Conservation (phyloP, 2,329 filamentous ascomycete species). For the Phaeophleospora eucalypticola region DNA sequence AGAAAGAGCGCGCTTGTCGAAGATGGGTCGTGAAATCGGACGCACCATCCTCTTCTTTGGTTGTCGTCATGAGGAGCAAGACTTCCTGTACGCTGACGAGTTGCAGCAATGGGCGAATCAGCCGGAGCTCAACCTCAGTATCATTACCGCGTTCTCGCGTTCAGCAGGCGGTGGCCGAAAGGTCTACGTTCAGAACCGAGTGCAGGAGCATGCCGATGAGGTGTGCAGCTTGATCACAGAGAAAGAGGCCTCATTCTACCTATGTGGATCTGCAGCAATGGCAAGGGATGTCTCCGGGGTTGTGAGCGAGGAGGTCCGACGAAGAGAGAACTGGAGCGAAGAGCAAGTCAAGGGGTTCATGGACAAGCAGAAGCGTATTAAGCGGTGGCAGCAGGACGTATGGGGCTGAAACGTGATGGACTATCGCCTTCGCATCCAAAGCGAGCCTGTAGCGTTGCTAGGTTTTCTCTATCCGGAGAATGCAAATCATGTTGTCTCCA, state of each 20-base stretch:
- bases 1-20: slow-evolving; percentile 37
- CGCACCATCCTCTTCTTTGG: slow-evolving; percentile 33
- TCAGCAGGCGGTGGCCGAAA: slow-evolving; percentile 19
- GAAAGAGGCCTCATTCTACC: slow-evolving; percentile 38
- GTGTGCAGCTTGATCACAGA: slow-evolving; percentile 31
- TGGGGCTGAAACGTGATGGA: slow-evolving; percentile 16
- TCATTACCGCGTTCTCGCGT: slow-evolving; percentile 35
- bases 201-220: slow-evolving; percentile 31
- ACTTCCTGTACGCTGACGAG: slow-evolving; percentile 32
- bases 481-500: no score
- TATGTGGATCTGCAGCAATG: slow-evolving; percentile 42
- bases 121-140: slow-evolving; percentile 23
- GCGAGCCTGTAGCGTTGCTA: no score
- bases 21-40: slow-evolving; percentile 26
- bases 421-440: slow-evolving; percentile 3
- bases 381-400: slow-evolving; percentile 26
- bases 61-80: slow-evolving; percentile 18
- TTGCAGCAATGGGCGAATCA: slow-evolving; percentile 14
- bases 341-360: slow-evolving; percentile 17
- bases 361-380: slow-evolving; percentile 23
- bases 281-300: slow-evolving; percentile 42
- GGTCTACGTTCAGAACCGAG: slow-evolving; percentile 38
- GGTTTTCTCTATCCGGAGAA: no score
- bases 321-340: slow-evolving; percentile 13
- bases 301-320: slow-evolving; percentile 11